phyloP scores from a whole-genome alignment of 305 asterid genomes.

The Solanum chacoense region DNA sequence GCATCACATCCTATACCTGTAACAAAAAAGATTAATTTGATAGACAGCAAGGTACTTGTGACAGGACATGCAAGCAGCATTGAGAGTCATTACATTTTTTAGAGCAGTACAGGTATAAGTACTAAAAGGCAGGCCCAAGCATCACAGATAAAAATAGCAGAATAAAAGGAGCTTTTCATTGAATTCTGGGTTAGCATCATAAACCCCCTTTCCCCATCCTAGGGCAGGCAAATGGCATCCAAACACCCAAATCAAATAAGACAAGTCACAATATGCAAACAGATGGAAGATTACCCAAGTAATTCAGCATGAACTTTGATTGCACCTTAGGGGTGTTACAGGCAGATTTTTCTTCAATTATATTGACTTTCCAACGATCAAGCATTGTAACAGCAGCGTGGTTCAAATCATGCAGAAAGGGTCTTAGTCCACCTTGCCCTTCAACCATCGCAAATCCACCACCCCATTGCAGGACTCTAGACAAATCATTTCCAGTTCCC shows the following conservation, averaged over 20 bases:
- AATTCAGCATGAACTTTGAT: slow-evolving; percentile 83
- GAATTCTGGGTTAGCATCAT: not conserved
- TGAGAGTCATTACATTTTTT: not conserved
- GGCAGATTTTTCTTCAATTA: slow-evolving; percentile 38
- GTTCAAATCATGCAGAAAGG: slow-evolving; percentile 52
- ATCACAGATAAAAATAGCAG: not conserved
- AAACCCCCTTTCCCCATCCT: not conserved
- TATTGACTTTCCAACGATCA: slow-evolving; percentile 75
- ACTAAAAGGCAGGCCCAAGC: not conserved
- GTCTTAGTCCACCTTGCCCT: slow-evolving; percentile 68
- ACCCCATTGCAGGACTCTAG: slow-evolving; percentile 76
- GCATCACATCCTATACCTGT: slow-evolving; percentile 87
- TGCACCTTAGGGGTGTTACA: slow-evolving; percentile 26
- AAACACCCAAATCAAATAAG: not conserved
- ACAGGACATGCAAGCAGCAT: not conserved
- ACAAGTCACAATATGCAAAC: not conserved
- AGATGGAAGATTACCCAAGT: slow-evolving; percentile 45
- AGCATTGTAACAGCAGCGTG: slow-evolving; percentile 80
- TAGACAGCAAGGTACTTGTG: slow-evolving; percentile 3
- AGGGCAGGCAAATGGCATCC: not conserved
- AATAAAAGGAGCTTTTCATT: not conserved
- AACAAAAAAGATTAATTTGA: slow-evolving; percentile 11
- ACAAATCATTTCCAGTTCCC: slow-evolving; percentile 88
- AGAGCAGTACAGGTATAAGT: not conserved
- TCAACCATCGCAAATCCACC: slow-evolving; percentile 64